Evolutionary conservation across 2,329 filamentous ascomycete species (phyloP).

Genomic region (Cladosporium sp.): DNA sequence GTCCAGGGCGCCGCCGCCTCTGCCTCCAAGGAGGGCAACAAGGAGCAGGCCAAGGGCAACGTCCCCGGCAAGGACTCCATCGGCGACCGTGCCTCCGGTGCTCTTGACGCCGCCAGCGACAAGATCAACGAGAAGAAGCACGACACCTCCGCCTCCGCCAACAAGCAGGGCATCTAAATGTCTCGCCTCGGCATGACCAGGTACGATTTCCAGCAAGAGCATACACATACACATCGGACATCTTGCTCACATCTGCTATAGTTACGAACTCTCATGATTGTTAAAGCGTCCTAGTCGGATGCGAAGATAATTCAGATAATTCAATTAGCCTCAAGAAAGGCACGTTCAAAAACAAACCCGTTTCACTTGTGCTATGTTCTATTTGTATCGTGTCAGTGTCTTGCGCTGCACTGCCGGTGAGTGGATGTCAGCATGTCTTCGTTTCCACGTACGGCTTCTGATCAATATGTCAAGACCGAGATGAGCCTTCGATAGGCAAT

Average conservation of each 20-base stretch:
- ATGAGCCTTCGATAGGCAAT: background rate
- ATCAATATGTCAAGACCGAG: no score
- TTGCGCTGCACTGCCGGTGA: background rate
- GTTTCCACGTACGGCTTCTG: background rate
- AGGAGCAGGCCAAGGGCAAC: conserved; percentile 61
- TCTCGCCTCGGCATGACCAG: background rate
- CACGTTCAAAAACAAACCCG: background rate
- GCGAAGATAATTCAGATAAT: conserved; percentile 12
- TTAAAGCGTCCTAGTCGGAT: conserved; percentile 12
- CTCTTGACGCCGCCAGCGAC: conserved; percentile 53
- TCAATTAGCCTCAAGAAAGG: conserved; percentile 14
- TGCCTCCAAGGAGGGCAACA: conserved; percentile 69
- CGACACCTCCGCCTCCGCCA: conserved; percentile 50
- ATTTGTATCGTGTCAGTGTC: background rate
- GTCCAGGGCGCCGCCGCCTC: conserved; percentile 58
- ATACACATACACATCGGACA: background rate
- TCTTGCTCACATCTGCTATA: background rate
- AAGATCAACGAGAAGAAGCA: conserved; percentile 56
- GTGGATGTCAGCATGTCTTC: background rate
- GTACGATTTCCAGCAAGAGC: background rate
- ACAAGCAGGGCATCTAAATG: conserved; percentile 45
- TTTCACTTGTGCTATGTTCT: background rate
- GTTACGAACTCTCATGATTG: conserved; percentile 15
- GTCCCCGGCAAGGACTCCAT: conserved; percentile 53
- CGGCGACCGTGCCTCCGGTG: conserved; percentile 56